A percentile compares a stretch with the other conserved stretches of the same genome.
Conservation (phyloP, 345 rosid species). For the Citrus australasica region DNA sequence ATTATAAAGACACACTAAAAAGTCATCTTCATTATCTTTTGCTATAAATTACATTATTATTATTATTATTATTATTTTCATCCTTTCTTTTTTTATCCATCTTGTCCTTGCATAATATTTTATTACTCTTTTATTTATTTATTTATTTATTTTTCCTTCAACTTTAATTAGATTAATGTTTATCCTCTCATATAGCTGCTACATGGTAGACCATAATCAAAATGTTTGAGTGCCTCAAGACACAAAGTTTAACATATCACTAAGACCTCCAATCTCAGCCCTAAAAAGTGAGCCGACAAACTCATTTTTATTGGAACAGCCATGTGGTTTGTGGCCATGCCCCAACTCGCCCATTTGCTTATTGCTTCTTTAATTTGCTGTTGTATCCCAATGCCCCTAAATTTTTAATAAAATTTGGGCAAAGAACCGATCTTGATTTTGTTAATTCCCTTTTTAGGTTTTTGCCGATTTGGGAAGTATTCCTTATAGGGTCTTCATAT, state of each 20-base stretch:
- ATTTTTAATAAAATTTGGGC: not conserved
- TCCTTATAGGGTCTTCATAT: slow-evolving; percentile 19
- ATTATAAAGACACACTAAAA: slow-evolving; percentile 10
- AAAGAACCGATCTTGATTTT: slow-evolving; percentile 19
- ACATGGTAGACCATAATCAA: slow-evolving; percentile 37
- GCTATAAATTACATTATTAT: not conserved
- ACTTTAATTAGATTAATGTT: slow-evolving; percentile 21
- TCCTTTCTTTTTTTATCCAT: slow-evolving; percentile 25
- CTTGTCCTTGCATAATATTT: slow-evolving; percentile 21
- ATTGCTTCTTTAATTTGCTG: slow-evolving; percentile 6
- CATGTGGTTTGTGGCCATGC: slow-evolving; percentile 42
- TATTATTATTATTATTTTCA: not conserved
- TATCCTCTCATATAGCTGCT: slow-evolving; percentile 24
- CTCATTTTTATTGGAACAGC: slow-evolving; percentile 41
- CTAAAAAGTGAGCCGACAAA: slow-evolving; percentile 55
- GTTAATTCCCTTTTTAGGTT: not conserved
- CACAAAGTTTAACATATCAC: slow-evolving; percentile 27
- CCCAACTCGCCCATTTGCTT: slow-evolving; percentile 25
- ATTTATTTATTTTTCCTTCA: not conserved
- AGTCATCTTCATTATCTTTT: slow-evolving; percentile 5
- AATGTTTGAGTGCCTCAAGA: slow-evolving; percentile 23
- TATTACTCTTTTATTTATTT: not conserved
- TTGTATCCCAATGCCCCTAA: not conserved
- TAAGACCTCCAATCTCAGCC: slow-evolving; percentile 28
- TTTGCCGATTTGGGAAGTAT: slow-evolving; percentile 42